Base-by-base conservation (phyloP, 139 green algal genomes). In the Gonium pectorale region DNA sequence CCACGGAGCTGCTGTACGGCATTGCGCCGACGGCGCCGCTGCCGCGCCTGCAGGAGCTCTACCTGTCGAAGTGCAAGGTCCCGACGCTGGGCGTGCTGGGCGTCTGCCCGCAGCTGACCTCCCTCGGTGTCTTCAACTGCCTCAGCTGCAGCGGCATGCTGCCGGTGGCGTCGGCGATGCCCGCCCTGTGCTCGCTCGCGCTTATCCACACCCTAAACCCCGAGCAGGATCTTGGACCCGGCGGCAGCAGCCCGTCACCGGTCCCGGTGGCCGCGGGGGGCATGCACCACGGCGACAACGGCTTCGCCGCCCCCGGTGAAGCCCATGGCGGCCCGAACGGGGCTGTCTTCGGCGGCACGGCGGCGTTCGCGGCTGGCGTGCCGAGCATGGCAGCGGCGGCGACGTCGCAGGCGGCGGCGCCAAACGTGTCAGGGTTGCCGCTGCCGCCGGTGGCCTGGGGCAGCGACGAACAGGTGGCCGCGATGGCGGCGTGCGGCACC, bases 21-120 rank as follows among this genome's bases (percentile, higher is more conserved):
- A 31, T 83, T 41, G 77, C 77, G 17, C 31, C 60, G n/a, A 33
- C 49, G 22, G 43, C 60, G 5, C 77, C 77, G 62, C 63, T 85
- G 64, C 79, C 79, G 27, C 64, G 27, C 2, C 63, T 85, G 33
- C 64, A 37, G 26, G 79, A 85, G 79, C 79, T 85, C 35, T 85
- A 85, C 79, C 44, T 85, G 46, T 75, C 60, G 29, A 75, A 77
- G 49, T 85, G 79, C 66, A 85, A 85, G 79, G 79, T 85, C 15
- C 79, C 79, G 1, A 27, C 64, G 46, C 49, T 85, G 35, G 64
- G 79, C 5, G 66, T 85, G 79, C 44, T 85, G 33, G 79, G 64
- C 46, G 79, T 75, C 29, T 77, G 64, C 44, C 31, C 33, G 22
- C 64, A 85, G 64, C 79, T 85, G 21, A 75, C 63, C 1, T 21